Percentiles rank a stretch among this genome's conserved stretches.
Conservation (phyloP, 225 moss, liverwort and hornwort genomes). For the Bryoerythrophyllum caledonicum region DNA sequence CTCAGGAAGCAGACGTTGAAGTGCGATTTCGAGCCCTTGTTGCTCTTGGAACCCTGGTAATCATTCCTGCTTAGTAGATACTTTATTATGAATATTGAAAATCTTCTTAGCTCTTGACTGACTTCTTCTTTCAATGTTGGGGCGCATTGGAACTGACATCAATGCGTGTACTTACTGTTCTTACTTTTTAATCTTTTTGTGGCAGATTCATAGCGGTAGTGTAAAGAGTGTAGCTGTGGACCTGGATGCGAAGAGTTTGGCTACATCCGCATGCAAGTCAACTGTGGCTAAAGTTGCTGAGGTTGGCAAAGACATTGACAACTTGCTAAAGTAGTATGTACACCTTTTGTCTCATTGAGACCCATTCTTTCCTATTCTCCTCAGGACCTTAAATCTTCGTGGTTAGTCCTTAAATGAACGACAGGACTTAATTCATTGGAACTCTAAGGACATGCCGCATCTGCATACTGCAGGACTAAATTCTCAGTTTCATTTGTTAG, state of each 20-base stretch:
- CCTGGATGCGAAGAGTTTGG: slow-evolving; percentile 74
- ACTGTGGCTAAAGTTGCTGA: slow-evolving; percentile 69
- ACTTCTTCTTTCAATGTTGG: slow-evolving; percentile 9
- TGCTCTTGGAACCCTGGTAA: slow-evolving; percentile 83
- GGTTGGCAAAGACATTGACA: slow-evolving; percentile 86
- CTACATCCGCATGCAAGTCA: slow-evolving; percentile 63
- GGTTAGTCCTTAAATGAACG: slow-evolving; percentile 17
- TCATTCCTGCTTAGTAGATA: not conserved
- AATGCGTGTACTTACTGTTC: not conserved
- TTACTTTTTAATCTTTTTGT: slow-evolving; percentile 25
- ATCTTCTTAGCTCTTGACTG: not conserved
- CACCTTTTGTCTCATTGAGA: slow-evolving; percentile 22
- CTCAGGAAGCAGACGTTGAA: slow-evolving; percentile 77
- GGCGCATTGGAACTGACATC: not conserved
- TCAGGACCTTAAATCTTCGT: not conserved
- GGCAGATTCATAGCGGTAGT: slow-evolving; percentile 77
- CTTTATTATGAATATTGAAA: not conserved
- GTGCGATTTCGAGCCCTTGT: slow-evolving; percentile 94
- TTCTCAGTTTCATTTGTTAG: slow-evolving; percentile 16
- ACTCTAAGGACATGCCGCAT: slow-evolving; percentile 14
- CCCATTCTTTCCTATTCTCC: slow-evolving; percentile 29
- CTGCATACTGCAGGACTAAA: slow-evolving; percentile 2
- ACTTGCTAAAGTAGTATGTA: slow-evolving; percentile 62
- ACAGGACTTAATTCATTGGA: not conserved
- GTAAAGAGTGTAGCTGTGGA: slow-evolving; percentile 80